Evolutionary conservation across 495 filamentous ascomycete species (phyloP).

Genomic region (Letharia columbiana): DNA sequence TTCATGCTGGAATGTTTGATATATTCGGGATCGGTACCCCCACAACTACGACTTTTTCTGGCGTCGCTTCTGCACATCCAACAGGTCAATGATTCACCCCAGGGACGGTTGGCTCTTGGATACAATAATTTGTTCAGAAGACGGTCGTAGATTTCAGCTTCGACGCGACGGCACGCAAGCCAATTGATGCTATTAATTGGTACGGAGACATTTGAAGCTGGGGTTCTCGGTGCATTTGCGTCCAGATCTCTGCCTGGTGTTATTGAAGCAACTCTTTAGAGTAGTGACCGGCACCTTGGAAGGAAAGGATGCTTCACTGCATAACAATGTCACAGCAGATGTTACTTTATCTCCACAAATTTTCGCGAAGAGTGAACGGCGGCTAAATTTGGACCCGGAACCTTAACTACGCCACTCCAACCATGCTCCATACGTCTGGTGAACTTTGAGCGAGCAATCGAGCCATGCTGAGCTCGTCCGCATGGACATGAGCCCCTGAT

Average conservation of each 20-base stretch:
- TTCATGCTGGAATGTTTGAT: background rate
- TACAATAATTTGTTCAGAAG: background rate
- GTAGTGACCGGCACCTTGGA: background rate
- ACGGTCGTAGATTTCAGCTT: background rate
- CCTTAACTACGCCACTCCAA: background rate
- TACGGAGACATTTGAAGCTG: background rate
- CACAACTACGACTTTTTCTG: background rate
- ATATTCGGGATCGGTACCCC: background rate
- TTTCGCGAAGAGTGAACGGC: background rate
- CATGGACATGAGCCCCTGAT: slow-evolving; percentile 64
- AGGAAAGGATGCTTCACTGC: background rate
- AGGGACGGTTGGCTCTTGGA: background rate
- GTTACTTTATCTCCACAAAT: background rate
- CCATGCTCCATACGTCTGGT: background rate
- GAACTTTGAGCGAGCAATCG: slow-evolving; percentile 35
- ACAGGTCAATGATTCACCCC: background rate
- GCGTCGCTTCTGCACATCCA: background rate
- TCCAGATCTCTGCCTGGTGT: background rate
- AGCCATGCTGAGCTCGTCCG: slow-evolving; percentile 48
- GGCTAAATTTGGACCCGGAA: background rate
- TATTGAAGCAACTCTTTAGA: background rate
- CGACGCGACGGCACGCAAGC: background rate
- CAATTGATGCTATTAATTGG: background rate
- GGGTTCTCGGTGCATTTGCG: background rate
- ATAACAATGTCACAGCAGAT: background rate